Conservation (phyloP, 1,284 basidiomycete species). For the Paramarasmius palmivorus region DNA sequence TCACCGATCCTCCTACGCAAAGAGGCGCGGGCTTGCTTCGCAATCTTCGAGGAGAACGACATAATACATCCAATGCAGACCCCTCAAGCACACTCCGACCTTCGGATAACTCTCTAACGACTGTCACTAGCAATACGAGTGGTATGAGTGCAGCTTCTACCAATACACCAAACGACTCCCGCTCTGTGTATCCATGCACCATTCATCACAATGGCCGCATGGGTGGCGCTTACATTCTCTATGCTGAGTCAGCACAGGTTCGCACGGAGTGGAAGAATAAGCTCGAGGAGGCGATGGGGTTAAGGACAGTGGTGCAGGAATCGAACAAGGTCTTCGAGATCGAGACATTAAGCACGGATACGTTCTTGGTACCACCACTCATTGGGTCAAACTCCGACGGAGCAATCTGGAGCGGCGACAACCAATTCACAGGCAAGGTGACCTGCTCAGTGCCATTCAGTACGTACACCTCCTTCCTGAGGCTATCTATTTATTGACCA, state of each 20-base stretch:
- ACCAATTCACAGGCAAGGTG: conserved; percentile 83
- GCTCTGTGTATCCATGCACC: conserved; percentile 79
- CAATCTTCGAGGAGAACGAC: conserved; percentile 46
- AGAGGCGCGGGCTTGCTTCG: conserved; percentile 64
- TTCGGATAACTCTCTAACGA: conserved; percentile 24
- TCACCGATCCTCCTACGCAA: conserved; percentile 73
- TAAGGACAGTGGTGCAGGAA: conserved; percentile 87
- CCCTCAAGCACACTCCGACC: not conserved
- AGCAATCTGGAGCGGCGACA: conserved; percentile 69
- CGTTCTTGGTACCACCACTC: conserved; percentile 74
- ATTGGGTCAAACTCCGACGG: conserved; percentile 34
- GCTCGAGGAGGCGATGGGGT: conserved; percentile 83
- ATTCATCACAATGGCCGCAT: conserved; percentile 84
- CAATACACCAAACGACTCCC: conserved; percentile 58
- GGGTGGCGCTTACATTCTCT: conserved; percentile 83
- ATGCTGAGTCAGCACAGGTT: conserved; percentile 76
- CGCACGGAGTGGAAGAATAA: conserved; percentile 89
- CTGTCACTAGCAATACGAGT: conserved; percentile 33
- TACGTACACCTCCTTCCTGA: too few species aligned
- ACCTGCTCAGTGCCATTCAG: conserved; percentile 94
- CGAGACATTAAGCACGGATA: conserved; percentile 82
- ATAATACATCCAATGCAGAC: conserved; percentile 23
- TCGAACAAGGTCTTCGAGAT: conserved; percentile 92
- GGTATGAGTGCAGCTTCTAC: conserved; percentile 31
- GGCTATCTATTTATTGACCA: not conserved